Evolutionary conservation across 495 filamentous ascomycete species (phyloP).

Genomic region (Chlorociboria aeruginascens): DNA sequence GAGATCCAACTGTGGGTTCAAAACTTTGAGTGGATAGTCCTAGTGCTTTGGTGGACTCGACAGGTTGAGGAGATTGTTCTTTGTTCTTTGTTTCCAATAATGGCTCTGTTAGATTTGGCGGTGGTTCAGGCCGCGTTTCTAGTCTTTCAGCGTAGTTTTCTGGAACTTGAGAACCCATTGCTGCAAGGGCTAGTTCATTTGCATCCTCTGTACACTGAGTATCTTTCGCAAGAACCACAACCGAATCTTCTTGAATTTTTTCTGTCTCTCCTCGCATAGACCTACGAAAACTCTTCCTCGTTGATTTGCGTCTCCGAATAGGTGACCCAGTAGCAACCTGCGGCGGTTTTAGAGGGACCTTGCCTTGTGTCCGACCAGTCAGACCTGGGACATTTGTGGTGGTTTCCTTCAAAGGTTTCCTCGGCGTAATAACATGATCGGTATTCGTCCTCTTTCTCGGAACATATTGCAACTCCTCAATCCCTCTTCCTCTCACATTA

Average conservation of each 20-base stretch:
- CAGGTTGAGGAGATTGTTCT: no score
- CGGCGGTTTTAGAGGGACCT: not conserved
- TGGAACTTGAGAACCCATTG: no score
- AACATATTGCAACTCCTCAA: constrained; percentile 6
- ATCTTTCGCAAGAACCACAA: no score
- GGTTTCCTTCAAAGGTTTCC: constrained; percentile 10
- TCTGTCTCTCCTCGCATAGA: not conserved
- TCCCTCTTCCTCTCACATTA: not conserved
- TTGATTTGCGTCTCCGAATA: constrained; percentile 5
- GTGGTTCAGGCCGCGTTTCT: no score
- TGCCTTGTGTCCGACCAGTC: not conserved
- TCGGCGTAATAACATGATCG: constrained; percentile 18
- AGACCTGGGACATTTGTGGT: not conserved
- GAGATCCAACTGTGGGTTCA: not conserved
- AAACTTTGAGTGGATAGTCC: not conserved
- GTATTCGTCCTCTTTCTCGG: constrained; percentile 19
- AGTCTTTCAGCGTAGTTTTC: no score
- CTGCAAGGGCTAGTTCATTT: no score
- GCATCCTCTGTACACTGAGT: no score
- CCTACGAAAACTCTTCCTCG: constrained; percentile 5
- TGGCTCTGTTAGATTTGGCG: no score
- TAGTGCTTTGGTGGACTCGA: not conserved
- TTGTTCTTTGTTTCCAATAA: no score
- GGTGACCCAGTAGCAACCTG: not conserved
- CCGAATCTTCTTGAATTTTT: no score